Evolutionary conservation across 2,329 filamentous ascomycete genomes (phyloP), one percentile per base, ranked within the genome.

Genomic region (Coniella vitis): DNA sequence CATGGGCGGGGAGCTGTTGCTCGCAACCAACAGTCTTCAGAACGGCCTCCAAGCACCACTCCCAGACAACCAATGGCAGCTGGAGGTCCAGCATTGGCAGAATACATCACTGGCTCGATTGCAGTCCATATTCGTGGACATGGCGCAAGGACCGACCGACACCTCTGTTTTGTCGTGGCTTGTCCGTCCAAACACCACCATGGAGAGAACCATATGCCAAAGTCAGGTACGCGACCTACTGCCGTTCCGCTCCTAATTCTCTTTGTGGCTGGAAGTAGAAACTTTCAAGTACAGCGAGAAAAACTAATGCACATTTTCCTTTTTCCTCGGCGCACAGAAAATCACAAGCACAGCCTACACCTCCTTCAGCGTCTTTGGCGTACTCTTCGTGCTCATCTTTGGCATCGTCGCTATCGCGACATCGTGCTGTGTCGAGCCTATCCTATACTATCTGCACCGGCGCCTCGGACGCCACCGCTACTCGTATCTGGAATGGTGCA

Each of bases 311-410:
- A n/a, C n/a, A n/a, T n/a, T n/a, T n/a, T n/a, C n/a, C n/a, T n/a
- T n/a, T n/a, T n/a, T n/a, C n/a, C n/a, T n/a, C n/a, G n/a, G n/a
- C n/a, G n/a, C n/a, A n/a, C n/a, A n/a, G 60, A 63, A 61, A 55
- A 59, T 62, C 8, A 47, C 42, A 1, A 60, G 45, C 8, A 54
- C 54, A 1, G 45, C 38, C 3, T 57, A 59, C 41, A 45, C 41
- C 0, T 59, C 59, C 3, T 62, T 64, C 41, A 63, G 57, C 44
- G 14, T 63, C 20, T 60, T 64, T 22, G 55, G 56, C n/a, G 47
- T 64, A 7, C 31, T 48, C 21, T 57, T 60, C 38, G 58, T 56
- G 9, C 55, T 56, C 9, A 35, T 54, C n/a, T 14, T 52, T 1
- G 59, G 61, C 8, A 16, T 40, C 3, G 4, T 58, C 9, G 51